Base-by-base conservation (phyloP, 805 yeast genomes). In the Starmera amethionina region DNA sequence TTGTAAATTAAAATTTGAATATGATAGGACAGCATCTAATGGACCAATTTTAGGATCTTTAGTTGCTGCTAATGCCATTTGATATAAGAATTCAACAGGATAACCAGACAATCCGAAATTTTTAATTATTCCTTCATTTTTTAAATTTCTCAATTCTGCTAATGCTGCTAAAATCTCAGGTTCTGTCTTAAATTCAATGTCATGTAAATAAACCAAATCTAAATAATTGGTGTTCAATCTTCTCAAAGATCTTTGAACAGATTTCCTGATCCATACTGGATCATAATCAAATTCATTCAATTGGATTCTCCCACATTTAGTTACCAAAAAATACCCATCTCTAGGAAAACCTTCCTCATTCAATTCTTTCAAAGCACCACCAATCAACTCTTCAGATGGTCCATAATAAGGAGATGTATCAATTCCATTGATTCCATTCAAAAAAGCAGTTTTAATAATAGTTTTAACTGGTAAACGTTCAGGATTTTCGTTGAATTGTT, bases 371-470 rank as follows among this genome's bases (percentile, higher is more conserved):
- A 89, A 62, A 0, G 88, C 90, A 13, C 67, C 45, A 2, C 97
- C 97, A 6, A 85, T 55, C 12, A 89, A 47, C 15, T 61, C 67
- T 54, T 89, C 97, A 5, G 95, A 83, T 0, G 86, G 86, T 0
- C 97, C 97, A 56, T 89, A 89, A 62, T 85, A 88, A 4, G 97
- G 96, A 0, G 96, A 84, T 0, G 97, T 87, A 55, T 89, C 97
- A 31, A 89, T 67, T 2, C 95, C 93, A 36, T 69, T 72, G 44
- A 86, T 64, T 0, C 96, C 96, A 22, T 67, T 54, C 16, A 65
- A 60, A 50, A 89, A 79, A 0, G 89, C 93, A 12, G 58, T 51
- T 37, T 63, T 55, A 16, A 89, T 48, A 38, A 89, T 72, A 0
- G 73, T 77, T 10, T 61, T 64, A 10, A 79, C 68, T 1, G 86